These are phyloP conservation scores for Alternaria sp. DNA, from an alignment of 2,329 filamentous ascomycete species.

Conservation along the genomic window DNA sequence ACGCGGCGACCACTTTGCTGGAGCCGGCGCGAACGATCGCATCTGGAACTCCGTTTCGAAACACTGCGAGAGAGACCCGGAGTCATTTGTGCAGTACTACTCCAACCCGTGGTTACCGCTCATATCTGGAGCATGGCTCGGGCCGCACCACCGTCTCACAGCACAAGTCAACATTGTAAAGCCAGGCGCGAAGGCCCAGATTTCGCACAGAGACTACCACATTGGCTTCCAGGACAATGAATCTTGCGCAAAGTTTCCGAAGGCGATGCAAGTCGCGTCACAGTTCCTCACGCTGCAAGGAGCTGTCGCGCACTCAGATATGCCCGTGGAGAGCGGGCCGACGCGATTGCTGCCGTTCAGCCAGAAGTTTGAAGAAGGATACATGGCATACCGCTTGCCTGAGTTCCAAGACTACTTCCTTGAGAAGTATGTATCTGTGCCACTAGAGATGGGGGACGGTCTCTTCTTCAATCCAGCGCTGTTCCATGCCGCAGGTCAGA, in stretches of 20 bases:
- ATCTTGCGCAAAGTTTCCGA: slow-evolving; percentile 56
- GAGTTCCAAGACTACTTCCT: slow-evolving; percentile 64
- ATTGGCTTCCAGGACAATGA: slow-evolving; percentile 66
- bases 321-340: slow-evolving; percentile 65
- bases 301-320: slow-evolving; percentile 67
- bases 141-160: slow-evolving; percentile 66
- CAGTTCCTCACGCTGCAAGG: slow-evolving; percentile 68
- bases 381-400: slow-evolving; percentile 61
- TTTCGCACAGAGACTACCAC: slow-evolving; percentile 68
- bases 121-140: slow-evolving; percentile 64
- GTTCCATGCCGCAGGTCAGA: slow-evolving; percentile 68
- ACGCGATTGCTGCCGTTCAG: slow-evolving; percentile 68
- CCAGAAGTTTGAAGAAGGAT: slow-evolving; percentile 64
- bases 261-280: slow-evolving; percentile 60
- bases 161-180: slow-evolving; percentile 69
- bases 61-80: slow-evolving; percentile 60
- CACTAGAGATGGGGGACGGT: slow-evolving; percentile 63
- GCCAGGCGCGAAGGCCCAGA: slow-evolving; percentile 64
- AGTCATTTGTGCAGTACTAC: slow-evolving; percentile 64
- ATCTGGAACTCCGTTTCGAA: slow-evolving; percentile 73
- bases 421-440: slow-evolving; percentile 59
- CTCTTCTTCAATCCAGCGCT: slow-evolving; percentile 70
- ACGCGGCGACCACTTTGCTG: slow-evolving; percentile 68
- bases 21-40: slow-evolving; percentile 62
- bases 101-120: slow-evolving; percentile 64